Conservation (phyloP, 768 basidiomycete species). For the Galerina sulciceps region DNA sequence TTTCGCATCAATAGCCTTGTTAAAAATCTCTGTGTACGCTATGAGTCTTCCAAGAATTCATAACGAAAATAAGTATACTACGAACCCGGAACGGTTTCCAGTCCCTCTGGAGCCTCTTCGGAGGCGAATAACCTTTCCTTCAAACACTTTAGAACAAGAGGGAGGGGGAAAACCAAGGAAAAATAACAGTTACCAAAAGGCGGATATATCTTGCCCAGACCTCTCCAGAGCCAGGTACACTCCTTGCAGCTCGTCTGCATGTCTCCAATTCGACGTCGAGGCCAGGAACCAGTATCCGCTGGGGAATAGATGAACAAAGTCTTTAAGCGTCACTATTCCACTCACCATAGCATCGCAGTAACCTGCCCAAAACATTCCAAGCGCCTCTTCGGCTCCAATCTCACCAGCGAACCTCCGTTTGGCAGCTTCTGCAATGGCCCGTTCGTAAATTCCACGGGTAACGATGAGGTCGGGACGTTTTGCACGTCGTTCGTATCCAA, state of each 20-base stretch:
- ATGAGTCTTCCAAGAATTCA: constrained; percentile 7
- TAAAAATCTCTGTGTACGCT: constrained; percentile 53
- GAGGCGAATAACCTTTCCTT: constrained; percentile 44
- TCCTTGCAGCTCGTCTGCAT: constrained; percentile 65
- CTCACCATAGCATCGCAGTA: constrained; percentile 72
- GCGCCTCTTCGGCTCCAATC: constrained; percentile 55
- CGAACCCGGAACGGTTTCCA: constrained; percentile 34
- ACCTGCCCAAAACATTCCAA: constrained; percentile 73
- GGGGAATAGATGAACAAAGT: neutral
- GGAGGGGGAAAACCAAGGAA: neutral
- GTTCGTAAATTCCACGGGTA: constrained; percentile 67
- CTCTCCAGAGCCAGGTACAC: constrained; percentile 77
- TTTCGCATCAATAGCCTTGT: constrained; percentile 57
- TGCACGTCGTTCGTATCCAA: constrained; percentile 62
- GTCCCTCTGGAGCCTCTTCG: constrained; percentile 32
- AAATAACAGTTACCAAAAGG: constrained; percentile 52
- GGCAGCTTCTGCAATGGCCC: constrained; percentile 76
- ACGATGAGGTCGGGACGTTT: constrained; percentile 63
- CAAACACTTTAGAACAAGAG: constrained; percentile 1
- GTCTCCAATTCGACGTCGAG: constrained; percentile 44
- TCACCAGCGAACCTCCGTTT: constrained; percentile 59
- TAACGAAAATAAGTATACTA: constrained; percentile 1
- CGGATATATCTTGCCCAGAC: constrained; percentile 82
- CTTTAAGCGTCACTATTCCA: constrained; percentile 19
- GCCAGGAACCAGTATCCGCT: constrained; percentile 54